A percentile compares a stretch with the other conserved stretches of the same genome.
Conservation (phyloP, 2,329 filamentous ascomycete genomes). For the Phialocephala subalpina region DNA sequence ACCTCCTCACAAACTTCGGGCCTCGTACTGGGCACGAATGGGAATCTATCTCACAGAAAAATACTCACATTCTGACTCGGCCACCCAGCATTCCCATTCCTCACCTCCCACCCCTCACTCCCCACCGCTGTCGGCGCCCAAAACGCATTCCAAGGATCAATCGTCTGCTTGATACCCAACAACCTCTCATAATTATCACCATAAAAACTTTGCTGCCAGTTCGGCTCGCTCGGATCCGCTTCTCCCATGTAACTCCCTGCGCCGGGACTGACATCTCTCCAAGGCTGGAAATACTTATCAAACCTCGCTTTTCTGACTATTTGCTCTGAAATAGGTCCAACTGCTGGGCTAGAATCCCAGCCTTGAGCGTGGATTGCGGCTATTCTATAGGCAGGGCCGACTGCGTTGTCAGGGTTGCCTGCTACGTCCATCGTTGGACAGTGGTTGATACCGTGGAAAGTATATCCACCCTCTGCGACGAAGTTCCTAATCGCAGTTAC, state of each 20-base stretch:
- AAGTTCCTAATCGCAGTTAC: slow-evolving; percentile 43
- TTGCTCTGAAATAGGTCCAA: neutral
- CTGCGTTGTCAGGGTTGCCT: slow-evolving; percentile 20
- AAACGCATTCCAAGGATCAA: slow-evolving; percentile 54
- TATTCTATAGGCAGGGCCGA: slow-evolving; percentile 30
- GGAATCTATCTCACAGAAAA: neutral
- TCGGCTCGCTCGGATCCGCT: slow-evolving; percentile 52
- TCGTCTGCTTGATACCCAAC: slow-evolving; percentile 54
- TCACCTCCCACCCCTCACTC: slow-evolving; percentile 43
- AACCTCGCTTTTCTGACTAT: neutral
- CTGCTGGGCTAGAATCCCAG: neutral
- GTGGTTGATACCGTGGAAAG: slow-evolving; percentile 40
- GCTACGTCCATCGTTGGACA: slow-evolving; percentile 18
- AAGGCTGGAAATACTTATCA: slow-evolving; percentile 25
- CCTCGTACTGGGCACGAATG: neutral
- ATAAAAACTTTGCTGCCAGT: slow-evolving; percentile 44
- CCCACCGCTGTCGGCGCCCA: slow-evolving; percentile 30
- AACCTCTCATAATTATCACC: slow-evolving; percentile 47
- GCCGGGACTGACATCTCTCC: slow-evolving; percentile 30
- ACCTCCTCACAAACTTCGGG: too few relatives aligned
- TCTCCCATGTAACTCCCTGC: slow-evolving; percentile 58
- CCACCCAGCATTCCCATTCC: slow-evolving; percentile 11
- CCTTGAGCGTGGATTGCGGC: slow-evolving; percentile 25
- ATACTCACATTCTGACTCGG: slow-evolving; percentile 30
- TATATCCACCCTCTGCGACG: slow-evolving; percentile 44